Conservation (phyloP, 2,329 filamentous ascomycete genomes). For the Alternaria brassicicola region DNA sequence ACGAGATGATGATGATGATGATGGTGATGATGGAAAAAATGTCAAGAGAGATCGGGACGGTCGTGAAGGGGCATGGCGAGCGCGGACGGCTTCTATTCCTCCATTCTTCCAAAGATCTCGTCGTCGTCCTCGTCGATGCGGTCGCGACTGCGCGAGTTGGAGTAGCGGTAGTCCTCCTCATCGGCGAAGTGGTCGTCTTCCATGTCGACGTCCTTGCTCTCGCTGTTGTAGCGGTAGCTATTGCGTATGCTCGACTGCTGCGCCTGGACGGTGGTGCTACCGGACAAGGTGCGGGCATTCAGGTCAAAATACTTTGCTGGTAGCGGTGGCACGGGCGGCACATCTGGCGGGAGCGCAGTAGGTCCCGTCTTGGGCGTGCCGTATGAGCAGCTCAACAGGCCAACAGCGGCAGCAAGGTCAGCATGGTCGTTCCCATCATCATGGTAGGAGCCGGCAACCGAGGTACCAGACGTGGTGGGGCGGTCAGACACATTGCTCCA, state of each 20-base stretch:
- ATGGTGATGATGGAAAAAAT: too few relatives aligned
- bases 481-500: slow-evolving; percentile 72
- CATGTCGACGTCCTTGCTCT: slow-evolving; percentile 56
- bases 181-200: slow-evolving; percentile 66
- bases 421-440: slow-evolving; percentile 73
- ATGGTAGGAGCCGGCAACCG: slow-evolving; percentile 67
- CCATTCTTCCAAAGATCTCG: slow-evolving; percentile 95
- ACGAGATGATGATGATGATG: slow-evolving; percentile 12
- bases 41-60: slow-evolving; percentile 14
- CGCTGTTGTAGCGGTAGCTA: slow-evolving; percentile 62
- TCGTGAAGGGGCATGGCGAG: slow-evolving; percentile 9
- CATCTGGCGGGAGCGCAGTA: slow-evolving; percentile 69
- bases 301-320: slow-evolving; percentile 76
- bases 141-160: slow-evolving; percentile 55
- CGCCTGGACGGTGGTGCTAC: slow-evolving; percentile 60
- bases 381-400: slow-evolving; percentile 89
- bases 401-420: slow-evolving; percentile 87
- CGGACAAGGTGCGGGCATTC: slow-evolving; percentile 60
- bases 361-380: slow-evolving; percentile 74
- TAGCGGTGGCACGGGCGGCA: slow-evolving; percentile 86
- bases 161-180: slow-evolving; percentile 67
- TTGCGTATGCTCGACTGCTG: slow-evolving; percentile 67
- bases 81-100: slow-evolving; percentile 60
- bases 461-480: slow-evolving; percentile 72
- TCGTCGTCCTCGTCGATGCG: slow-evolving; percentile 89